A percentile compares a stretch with the other conserved stretches of the same genome.
These are phyloP conservation scores for Delitschia confertaspora DNA, from an alignment of 495 filamentous ascomycete species.

Conservation along the genomic window DNA sequence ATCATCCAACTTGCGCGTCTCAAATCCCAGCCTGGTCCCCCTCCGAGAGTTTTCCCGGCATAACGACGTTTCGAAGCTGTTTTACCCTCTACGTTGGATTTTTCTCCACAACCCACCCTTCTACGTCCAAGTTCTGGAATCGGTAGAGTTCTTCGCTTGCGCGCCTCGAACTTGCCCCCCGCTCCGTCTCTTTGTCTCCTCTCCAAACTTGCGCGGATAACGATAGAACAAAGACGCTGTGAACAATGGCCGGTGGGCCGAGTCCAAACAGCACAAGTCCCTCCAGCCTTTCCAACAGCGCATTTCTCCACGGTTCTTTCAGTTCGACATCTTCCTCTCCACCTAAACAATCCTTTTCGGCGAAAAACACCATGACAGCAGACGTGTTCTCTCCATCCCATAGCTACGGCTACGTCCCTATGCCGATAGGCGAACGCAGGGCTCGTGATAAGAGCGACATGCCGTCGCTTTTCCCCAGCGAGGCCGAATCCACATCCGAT, in stretches of 20 bases:
- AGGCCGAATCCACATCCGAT: constrained; percentile 25
- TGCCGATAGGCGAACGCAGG: constrained; percentile 25
- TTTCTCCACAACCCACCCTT: constrained; percentile 2
- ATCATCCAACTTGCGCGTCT: constrained; percentile 18
- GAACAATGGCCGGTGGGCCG: constrained; percentile 32
- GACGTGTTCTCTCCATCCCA: constrained; percentile 26
- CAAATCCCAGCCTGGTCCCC: constrained; percentile 1
- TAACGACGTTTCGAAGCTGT: constrained; percentile 27
- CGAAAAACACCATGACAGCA: constrained; percentile 23
- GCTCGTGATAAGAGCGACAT: constrained; percentile 18
- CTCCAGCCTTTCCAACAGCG: constrained; percentile 23
- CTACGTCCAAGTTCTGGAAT: constrained; percentile 1
- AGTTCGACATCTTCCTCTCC: constrained; percentile 30
- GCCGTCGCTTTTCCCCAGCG: constrained; percentile 25
- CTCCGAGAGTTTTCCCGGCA: constrained; percentile 8
- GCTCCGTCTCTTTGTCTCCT: constrained; percentile 7
- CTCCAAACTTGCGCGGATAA: neutral
- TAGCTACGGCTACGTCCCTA: constrained; percentile 20
- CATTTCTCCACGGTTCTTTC: constrained; percentile 29
- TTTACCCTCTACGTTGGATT: constrained; percentile 8
- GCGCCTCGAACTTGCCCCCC: constrained; percentile 6
- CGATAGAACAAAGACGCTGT: constrained; percentile 11
- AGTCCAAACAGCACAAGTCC: constrained; percentile 33
- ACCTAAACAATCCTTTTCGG: constrained; percentile 20
- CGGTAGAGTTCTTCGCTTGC: neutral